These are phyloP conservation scores for Ogataea populi-albae DNA, from an alignment of 805 yeast genomes.

Conservation along the genomic window DNA sequence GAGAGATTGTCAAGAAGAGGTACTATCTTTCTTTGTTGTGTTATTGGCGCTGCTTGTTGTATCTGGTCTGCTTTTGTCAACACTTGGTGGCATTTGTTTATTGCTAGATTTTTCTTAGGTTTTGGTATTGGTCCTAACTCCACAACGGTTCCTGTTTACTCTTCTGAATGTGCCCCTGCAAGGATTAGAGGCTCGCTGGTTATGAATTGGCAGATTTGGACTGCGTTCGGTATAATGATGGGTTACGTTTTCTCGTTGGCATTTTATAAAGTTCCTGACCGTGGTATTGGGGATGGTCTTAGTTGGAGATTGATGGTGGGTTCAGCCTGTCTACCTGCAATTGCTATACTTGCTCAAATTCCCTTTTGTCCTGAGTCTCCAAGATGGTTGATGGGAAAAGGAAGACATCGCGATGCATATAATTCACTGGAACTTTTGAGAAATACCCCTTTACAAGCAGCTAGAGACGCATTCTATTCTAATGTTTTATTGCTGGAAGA, in stretches of 20 bases:
- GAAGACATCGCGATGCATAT: conserved; percentile 42
- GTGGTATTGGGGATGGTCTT: conserved; percentile 39
- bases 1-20: conserved; percentile 59
- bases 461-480: conserved; percentile 38
- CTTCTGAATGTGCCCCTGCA: conserved; percentile 37
- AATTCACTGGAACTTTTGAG: conserved; percentile 39
- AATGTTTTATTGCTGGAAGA: conserved; percentile 60
- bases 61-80: conserved; percentile 66
- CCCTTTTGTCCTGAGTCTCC: conserved; percentile 42
- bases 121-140: conserved; percentile 36
- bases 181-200: conserved; percentile 39
- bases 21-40: conserved; percentile 63
- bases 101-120: conserved; percentile 38
- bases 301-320: conserved; percentile 59
- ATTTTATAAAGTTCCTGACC: conserved; percentile 35
- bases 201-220: conserved; percentile 71
- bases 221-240: conserved; percentile 34
- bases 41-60: conserved; percentile 57
- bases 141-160: conserved; percentile 38
- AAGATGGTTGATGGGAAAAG: conserved; percentile 40
- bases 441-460: conserved; percentile 25
- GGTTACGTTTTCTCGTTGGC: conserved; percentile 41
- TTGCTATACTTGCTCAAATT: conserved; percentile 39
- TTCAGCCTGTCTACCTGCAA: conserved; percentile 35
- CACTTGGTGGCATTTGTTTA: conserved; percentile 66